Conservation (phyloP, 176 grass and related monocot species). For the Hordeum marinum region DNA sequence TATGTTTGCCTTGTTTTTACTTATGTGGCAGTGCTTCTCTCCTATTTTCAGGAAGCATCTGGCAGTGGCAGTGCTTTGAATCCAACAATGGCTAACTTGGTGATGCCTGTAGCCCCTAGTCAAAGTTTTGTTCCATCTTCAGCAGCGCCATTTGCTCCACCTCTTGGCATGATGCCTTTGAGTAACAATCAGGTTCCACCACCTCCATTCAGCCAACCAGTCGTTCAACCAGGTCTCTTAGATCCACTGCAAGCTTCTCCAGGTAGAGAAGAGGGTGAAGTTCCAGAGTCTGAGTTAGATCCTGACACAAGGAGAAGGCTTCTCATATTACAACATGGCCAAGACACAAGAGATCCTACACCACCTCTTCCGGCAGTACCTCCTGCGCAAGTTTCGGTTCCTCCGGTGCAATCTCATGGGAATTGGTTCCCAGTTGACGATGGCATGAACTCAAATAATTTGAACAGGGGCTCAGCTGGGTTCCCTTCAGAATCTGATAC, state of each 20-base stretch:
- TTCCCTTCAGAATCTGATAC: slow-evolving; percentile 54
- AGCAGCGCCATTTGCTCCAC: slow-evolving; percentile 31
- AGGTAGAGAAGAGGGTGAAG: slow-evolving; percentile 96
- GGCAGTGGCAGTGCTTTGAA: slow-evolving; percentile 32
- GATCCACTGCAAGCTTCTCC: slow-evolving; percentile 81
- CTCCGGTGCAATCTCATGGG: slow-evolving; percentile 61
- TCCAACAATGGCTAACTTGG: slow-evolving; percentile 45
- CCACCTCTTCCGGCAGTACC: slow-evolving; percentile 55
- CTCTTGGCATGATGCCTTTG: slow-evolving; percentile 42
- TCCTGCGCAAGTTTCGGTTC: slow-evolving; percentile 48
- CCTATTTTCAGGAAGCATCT: slow-evolving; percentile 72
- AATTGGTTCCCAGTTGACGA: slow-evolving; percentile 67
- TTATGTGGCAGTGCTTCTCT: slow-evolving; percentile 1
- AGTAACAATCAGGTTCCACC: slow-evolving; percentile 33
- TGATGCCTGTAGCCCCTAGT: slow-evolving; percentile 39
- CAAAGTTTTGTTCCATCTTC: slow-evolving; percentile 56
- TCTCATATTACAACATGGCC: slow-evolving; percentile 97
- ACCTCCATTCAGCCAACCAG: slow-evolving; percentile 43
- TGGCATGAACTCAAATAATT: slow-evolving; percentile 49
- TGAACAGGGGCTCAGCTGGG: slow-evolving; percentile 42
- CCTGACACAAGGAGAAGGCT: slow-evolving; percentile 96
- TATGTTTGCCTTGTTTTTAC: background rate
- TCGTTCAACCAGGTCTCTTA: slow-evolving; percentile 49
- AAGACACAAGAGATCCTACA: slow-evolving; percentile 79
- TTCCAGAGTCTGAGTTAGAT: slow-evolving; percentile 95